Conservation (phyloP, 192 early-diverging fungal genomes). For the Umbelopsis isabellina region DNA sequence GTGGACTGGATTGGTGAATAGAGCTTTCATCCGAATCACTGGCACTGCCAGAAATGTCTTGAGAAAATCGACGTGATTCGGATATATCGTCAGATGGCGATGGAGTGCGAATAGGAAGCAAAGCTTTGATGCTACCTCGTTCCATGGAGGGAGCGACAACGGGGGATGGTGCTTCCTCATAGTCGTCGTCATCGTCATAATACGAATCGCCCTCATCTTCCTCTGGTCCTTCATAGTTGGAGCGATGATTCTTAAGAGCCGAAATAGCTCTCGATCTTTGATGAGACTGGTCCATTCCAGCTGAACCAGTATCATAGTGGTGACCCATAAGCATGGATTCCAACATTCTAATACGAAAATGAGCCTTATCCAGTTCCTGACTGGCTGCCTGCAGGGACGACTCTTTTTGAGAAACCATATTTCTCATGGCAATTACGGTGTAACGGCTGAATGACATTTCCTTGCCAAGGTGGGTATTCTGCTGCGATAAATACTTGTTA, state of each 20-base stretch:
- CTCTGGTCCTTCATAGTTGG: conserved; percentile 23
- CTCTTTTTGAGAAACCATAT: conserved; percentile 38
- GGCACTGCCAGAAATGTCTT: conserved; percentile 18
- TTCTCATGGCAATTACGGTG: conserved; percentile 38
- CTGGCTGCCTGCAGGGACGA: conserved; percentile 30
- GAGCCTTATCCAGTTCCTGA: conserved; percentile 39
- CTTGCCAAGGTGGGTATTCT: conserved; percentile 31
- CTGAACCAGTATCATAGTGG: neutral
- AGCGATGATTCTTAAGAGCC: conserved; percentile 16
- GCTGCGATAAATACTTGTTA: conserved; percentile 34
- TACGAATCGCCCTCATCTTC: conserved; percentile 32
- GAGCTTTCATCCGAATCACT: conserved; percentile 20
- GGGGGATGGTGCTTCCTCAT: neutral
- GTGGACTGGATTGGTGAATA: conserved; percentile 16
- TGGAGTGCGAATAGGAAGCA: neutral
- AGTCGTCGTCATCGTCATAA: conserved; percentile 30
- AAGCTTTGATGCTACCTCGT: neutral
- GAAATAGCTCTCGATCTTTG: conserved; percentile 12
- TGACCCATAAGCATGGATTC: conserved; percentile 22
- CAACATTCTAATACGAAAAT: conserved; percentile 33
- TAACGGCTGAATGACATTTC: conserved; percentile 39
- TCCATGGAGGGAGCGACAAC: neutral
- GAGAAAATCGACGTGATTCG: conserved; percentile 3
- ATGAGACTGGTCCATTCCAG: conserved; percentile 22
- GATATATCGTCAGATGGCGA: conserved; percentile 5